Evolutionary conservation across 495 filamentous ascomycete species (phyloP).

Genomic region (Podospora pseudoanserina): DNA sequence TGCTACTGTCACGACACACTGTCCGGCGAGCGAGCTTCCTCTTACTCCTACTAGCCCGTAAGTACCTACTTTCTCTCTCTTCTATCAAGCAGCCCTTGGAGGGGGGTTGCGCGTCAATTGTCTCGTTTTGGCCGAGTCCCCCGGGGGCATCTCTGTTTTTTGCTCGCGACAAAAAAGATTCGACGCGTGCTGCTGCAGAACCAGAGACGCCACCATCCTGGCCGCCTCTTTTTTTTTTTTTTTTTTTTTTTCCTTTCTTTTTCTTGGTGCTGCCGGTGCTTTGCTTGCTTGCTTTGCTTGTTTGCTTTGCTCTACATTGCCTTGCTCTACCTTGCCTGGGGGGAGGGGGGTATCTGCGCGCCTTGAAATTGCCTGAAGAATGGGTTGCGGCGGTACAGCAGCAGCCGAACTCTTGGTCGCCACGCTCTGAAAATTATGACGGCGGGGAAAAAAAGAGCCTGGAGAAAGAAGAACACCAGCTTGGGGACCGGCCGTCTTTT

Average conservation of each 20-base stretch:
- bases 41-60: constrained; percentile 17
- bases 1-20: constrained; percentile 7
- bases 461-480: neutral
- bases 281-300: neutral
- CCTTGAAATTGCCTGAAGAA: constrained; percentile 26
- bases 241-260: too few relatives aligned
- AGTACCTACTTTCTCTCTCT: constrained; percentile 19
- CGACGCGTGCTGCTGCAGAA: constrained; percentile 17
- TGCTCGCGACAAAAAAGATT: constrained; percentile 13
- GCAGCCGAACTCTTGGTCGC: constrained; percentile 18
- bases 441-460: constrained; percentile 2
- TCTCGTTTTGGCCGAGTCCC: constrained; percentile 7
- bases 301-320: neutral
- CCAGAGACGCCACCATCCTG: constrained; percentile 16
- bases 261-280: neutral
- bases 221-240: constrained; percentile 4
- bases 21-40: neutral
- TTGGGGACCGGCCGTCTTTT: neutral
- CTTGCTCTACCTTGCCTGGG: neutral
- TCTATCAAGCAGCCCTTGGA: constrained; percentile 1
- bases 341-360: constrained; percentile 5
- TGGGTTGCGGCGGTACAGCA: constrained; percentile 15
- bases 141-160: constrained; percentile 2
- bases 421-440: constrained; percentile 24
- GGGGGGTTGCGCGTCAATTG: constrained; percentile 1